Base-by-base conservation (phyloP, 2,329 filamentous ascomycete genomes). In the Fusarium hostae region DNA sequence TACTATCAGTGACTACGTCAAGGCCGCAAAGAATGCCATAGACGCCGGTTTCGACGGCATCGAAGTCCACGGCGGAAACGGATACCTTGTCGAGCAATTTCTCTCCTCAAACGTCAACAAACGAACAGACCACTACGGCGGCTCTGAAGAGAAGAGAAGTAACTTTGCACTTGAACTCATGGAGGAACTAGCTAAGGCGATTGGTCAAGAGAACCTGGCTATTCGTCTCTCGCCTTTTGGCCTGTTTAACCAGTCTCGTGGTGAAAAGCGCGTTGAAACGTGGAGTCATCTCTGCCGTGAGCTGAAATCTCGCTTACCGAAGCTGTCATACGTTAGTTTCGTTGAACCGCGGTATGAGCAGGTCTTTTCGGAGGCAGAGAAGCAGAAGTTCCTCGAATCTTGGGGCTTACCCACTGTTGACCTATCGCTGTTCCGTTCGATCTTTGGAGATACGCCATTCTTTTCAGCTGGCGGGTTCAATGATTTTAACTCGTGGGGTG, bases 81-180 rank as follows among this genome's bases (percentile, higher is more conserved):
- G 82, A 15, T 83, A 83, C 56, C 73, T 83, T 5, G 78, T 80
- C 1, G 81, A 83, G 32, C 81, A 84, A 47, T 84, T 84, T 60
- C 73, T 84, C 1, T 78, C 76, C 16, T 77, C 78, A 12, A 81
- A 81, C 30, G 73, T 76, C 43, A 83, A 83, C 74, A 79, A 73
- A 35, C 78, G 81, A 8, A 80, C 73, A 0, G 81, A 84, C 30
- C 62, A 70, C 6, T 83, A 83, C 43, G 82, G 82, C 6, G 79
- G 79, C 5, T 70, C 74, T 0, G 68, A 70, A 1, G 76, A 80
- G 50, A 78, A 78, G 61, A 76, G 80, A 12, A 82, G 84, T 66
- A 83, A 82, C 8, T 91, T 92, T 71, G 84, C 83, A 2, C 76
- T 90, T 4, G 87, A 89, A 70, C 80, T 90, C n/a, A 86, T 86